Conservation (phyloP, 768 basidiomycete genomes). For the Tremella yokohamensis region DNA sequence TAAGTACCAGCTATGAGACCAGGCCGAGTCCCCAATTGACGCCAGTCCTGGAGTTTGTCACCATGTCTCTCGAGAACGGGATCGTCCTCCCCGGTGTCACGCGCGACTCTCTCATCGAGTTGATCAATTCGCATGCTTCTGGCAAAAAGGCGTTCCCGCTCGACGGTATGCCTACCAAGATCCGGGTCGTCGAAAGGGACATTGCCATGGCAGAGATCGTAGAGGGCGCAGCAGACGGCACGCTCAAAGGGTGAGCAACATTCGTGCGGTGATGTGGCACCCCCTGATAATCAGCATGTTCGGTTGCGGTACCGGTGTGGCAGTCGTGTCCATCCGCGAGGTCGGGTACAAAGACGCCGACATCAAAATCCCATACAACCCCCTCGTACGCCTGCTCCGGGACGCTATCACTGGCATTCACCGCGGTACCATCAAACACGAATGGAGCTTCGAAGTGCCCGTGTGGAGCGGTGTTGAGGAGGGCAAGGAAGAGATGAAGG, state of each 20-base stretch:
- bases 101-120: slow-evolving; percentile 38
- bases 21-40: neutral
- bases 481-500: slow-evolving; percentile 21
- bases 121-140: slow-evolving; percentile 29
- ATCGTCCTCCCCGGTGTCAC: slow-evolving; percentile 47
- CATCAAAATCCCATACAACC: slow-evolving; percentile 35
- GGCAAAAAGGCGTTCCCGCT: slow-evolving; percentile 32
- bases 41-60: slow-evolving; percentile 41
- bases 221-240: slow-evolving; percentile 27
- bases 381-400: slow-evolving; percentile 32
- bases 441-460: slow-evolving; percentile 39
- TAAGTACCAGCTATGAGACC: slow-evolving; percentile 15
- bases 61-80: slow-evolving; percentile 43
- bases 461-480: slow-evolving; percentile 30
- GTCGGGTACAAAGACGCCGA: slow-evolving; percentile 33
- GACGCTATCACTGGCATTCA: slow-evolving; percentile 43
- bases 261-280: neutral
- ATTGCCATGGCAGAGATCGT: slow-evolving; percentile 42
- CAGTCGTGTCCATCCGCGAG: slow-evolving; percentile 35
- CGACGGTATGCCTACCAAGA: slow-evolving; percentile 33
- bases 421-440: slow-evolving; percentile 33
- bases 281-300: slow-evolving; percentile 31
- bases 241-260: slow-evolving; percentile 41
- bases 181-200: slow-evolving; percentile 42
- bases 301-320: slow-evolving; percentile 46